Evolutionary conservation across 331 rosid genomes (phyloP), one percentile per base, ranked within the genome.

Genomic region (Rosa hybrid): DNA sequence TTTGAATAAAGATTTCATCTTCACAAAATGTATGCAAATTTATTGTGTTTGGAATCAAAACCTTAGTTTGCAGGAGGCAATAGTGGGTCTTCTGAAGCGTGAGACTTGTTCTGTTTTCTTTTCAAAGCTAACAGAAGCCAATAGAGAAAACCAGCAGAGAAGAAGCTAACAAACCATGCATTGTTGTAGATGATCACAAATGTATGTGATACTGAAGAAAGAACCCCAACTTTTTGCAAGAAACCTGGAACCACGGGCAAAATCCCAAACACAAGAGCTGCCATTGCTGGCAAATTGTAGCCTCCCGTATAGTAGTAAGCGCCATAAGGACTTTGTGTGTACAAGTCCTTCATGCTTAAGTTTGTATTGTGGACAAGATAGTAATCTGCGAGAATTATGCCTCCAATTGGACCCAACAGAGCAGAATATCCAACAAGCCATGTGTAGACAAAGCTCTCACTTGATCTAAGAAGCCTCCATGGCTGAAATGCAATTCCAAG

Each of bases 351-450:
- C 1, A 92, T 39, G 20, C 68, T 81, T 63, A 94, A 86, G 1
- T 77, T 56, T 6, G 84, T 83, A 53, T 76, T 41, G 2, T 56
- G 87, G n/a, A 94, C 34, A 14, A 94, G 83, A 75, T 94, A 94
- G 79, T 92, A 94, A 85, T 94, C 98, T 0, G 87, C 86, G 8
- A 94, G 74, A 81, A 94, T 71, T 70, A 94, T 87, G 21, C 94
- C 96, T 45, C 91, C 97, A 74, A 92, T 90, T 10, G 98, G 98
- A 77, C 97, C 98, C 89, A 92, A 64, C 39, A 94, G 62, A 12
- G 98, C 98, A 50, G 98, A 94, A 75, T 94, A 90, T 14, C 98
- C 97, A 75, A 94, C 91, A 0, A 94, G 83, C 98, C 98, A 94
- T 9, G 96, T 92, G 67, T 94, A 89, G 0, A 94, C 94, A 77